Base-by-base conservation (phyloP, 2,329 filamentous ascomycete species). In the Alternaria metachromatica region DNA sequence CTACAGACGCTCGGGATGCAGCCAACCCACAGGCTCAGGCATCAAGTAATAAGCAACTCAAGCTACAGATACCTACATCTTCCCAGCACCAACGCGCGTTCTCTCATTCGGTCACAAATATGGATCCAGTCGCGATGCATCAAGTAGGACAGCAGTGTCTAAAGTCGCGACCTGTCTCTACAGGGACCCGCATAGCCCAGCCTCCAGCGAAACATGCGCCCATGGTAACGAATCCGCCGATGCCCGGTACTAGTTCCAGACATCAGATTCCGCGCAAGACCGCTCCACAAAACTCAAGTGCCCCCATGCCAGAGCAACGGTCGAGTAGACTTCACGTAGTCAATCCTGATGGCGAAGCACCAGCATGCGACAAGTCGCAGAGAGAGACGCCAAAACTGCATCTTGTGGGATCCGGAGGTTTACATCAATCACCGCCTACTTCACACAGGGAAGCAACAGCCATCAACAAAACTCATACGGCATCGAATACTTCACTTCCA, bases 321-420 rank as follows among this genome's bases (percentile, higher is more conserved):
- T 11, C 28, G 3, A 56, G 41, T 3, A 53, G 51, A 54, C 44
- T 58, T 3, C 41, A 66, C 15, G 12, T 41, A 8, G 20, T 53
- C 5, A 37, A 53, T n/a, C 20, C 30, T 10, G 49, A 37, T 18
- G 20, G 49, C 13, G 45, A 53, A 13, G 25, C 20, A 8, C 20
- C 23, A 54, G 15, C 55, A 41, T 15, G 15, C n/a, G 45, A 60
- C 41, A 30, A 53, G 8, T 15, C 20, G 30, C 10, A 53, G 18
- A 6, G 37, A 6, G 20, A 53, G 20, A 15, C 30, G 13, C 13
- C 8, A 12, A 41, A 41, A 4, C 49, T 53, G 9, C 49, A 62
- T n/a, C 26, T 61, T 26, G 58, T 66, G 25, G 60, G 60, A 8
- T 30, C 58, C n/a, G 44, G 60, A 21, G 63, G 63, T 9, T 5